These are phyloP conservation scores for Glaciozyma martinii DNA, from an alignment of 768 basidiomycete species.

Conservation along the genomic window DNA sequence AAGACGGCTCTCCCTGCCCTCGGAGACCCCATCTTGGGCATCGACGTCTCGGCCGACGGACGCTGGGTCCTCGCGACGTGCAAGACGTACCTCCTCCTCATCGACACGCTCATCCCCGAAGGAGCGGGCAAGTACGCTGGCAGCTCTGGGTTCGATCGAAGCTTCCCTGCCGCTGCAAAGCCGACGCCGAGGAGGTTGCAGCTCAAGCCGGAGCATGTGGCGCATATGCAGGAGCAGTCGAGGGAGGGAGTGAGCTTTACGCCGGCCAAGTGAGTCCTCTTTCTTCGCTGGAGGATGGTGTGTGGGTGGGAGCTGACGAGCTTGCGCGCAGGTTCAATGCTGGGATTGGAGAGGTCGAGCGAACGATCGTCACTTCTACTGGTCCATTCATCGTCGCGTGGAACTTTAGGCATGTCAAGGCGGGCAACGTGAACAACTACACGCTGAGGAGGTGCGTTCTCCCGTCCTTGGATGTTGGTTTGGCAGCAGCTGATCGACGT, in stretches of 20 bases:
- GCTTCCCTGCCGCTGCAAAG: slow-evolving; percentile 89
- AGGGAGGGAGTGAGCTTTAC: slow-evolving; percentile 72
- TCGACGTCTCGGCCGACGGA: slow-evolving; percentile 89
- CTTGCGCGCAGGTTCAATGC: slow-evolving; percentile 79
- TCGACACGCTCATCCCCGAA: slow-evolving; percentile 89
- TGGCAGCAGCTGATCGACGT: neutral
- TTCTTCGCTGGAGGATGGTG: neutral
- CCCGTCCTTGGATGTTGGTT: neutral
- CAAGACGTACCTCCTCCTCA: slow-evolving; percentile 82
- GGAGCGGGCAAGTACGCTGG: slow-evolving; percentile 51
- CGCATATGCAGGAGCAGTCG: slow-evolving; percentile 60
- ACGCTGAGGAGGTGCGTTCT: slow-evolving; percentile 59
- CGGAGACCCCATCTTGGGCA: slow-evolving; percentile 87
- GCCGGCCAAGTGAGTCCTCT: slow-evolving; percentile 63
- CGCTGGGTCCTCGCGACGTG: slow-evolving; percentile 90
- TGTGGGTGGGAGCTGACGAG: slow-evolving; percentile 11
- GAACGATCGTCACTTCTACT: slow-evolving; percentile 88
- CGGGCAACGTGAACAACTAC: slow-evolving; percentile 80
- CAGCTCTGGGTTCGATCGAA: slow-evolving; percentile 51
- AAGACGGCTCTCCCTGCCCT: slow-evolving; percentile 94
- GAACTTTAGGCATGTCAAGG: slow-evolving; percentile 95
- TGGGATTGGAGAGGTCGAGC: slow-evolving; percentile 77
- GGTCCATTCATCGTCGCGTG: slow-evolving; percentile 55
- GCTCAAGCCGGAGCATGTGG: slow-evolving; percentile 80
- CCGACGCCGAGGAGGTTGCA: slow-evolving; percentile 81